These are phyloP conservation scores for Saturnispora gosingensis DNA, from an alignment of 805 yeast genomes.

Conservation along the genomic window DNA sequence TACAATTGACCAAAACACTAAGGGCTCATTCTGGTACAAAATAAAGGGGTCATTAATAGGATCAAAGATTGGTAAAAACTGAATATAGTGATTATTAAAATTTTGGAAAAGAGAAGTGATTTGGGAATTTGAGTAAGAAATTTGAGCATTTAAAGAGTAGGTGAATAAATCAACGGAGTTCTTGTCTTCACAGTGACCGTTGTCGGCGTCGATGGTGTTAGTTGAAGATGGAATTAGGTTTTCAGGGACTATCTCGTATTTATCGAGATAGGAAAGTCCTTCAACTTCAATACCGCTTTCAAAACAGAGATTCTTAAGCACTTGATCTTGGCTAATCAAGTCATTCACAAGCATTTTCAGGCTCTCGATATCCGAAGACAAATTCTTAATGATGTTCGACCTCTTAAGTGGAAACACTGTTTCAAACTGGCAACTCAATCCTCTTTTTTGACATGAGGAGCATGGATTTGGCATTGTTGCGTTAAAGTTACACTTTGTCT, in stretches of 20 bases:
- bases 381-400: constrained; percentile 30
- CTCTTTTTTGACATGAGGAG: constrained; percentile 44
- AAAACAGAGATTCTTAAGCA: constrained; percentile 18
- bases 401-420: constrained; percentile 45
- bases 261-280: constrained; percentile 24
- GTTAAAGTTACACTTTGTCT: constrained; percentile 55
- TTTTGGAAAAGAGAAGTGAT: constrained; percentile 10
- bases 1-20: constrained; percentile 28
- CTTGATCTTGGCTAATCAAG: constrained; percentile 21
- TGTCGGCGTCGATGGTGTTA: neutral
- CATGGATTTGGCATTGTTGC: constrained; percentile 47
- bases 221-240: neutral
- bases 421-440: constrained; percentile 45
- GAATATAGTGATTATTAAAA: constrained; percentile 19
- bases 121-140: constrained; percentile 7
- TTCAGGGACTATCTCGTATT: neutral
- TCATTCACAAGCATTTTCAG: constrained; percentile 24
- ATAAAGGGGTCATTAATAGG: constrained; percentile 16
- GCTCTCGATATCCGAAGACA: constrained; percentile 26
- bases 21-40: constrained; percentile 15
- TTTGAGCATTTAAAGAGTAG: neutral
- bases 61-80: constrained; percentile 21
- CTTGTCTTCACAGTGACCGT: neutral
- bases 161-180: constrained; percentile 4
- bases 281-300: constrained; percentile 23